Evolutionary conservation across 1,139 yeast genomes (phyloP), one percentile per base, ranked within the genome.

Genomic region (Sugiyamaella grinbergsii): DNA sequence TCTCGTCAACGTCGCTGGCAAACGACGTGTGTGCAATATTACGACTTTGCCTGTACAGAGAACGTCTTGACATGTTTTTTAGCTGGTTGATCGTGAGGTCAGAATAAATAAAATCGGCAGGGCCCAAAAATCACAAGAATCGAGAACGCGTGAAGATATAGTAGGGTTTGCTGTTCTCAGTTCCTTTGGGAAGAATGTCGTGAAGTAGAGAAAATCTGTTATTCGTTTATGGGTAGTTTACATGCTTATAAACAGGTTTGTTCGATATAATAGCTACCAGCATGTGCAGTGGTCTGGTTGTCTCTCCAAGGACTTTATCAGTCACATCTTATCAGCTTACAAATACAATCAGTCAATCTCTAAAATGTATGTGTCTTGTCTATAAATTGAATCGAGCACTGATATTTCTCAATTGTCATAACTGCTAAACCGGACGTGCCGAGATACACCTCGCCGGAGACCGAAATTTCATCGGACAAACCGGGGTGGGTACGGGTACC

Each of bases 21-120:
- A 57, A 56, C 15, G 62, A 54, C 24, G 60, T 47, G 11, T 41
- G 47, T 7, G 37, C 34, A 39, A 58, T 46, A 53, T 58, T 62
- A 8, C 67, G 56, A n/a, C 65, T 58, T 48, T 62, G 66, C 39
- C 66, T 58, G 47, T 61, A 61, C 13, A 62, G 52, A n/a, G 67
- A 63, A 11, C 68, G 55, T 42, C 67, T 60, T 31, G 65, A 56
- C 62, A 60, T 60, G 38, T 37, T 40, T 28, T 33, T 40, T n/a
- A n/a, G 38, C 7, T 13, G 7, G 42, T n/a, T 26, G 36, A 5
- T 8, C 4, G 34, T 40, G 34, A 18, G 6, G 15, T 22, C 19
- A 5, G 23, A 20, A 37, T 20, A 34, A 34, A 34, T 34, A 18
- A 34, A 8, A 29, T 11, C 6, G 13, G 3, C n/a, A 29, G 7